These are phyloP conservation scores for Perilla frutescens DNA, from an alignment of 257 asterid genomes.

Conservation along the genomic window DNA sequence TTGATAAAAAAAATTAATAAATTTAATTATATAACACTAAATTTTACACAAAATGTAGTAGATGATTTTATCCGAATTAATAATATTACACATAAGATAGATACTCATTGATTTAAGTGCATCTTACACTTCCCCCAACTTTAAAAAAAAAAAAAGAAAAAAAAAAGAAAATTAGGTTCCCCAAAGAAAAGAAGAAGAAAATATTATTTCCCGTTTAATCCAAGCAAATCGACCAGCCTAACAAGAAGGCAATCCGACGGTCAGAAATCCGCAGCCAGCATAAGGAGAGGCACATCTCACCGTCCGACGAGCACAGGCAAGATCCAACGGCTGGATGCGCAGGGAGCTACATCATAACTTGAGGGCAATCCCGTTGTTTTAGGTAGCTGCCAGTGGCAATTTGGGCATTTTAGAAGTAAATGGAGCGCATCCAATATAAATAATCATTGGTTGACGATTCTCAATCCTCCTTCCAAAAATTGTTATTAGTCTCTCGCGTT, in stretches of 20 bases:
- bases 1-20: too few relatives aligned
- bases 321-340: constrained; percentile 46
- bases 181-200: too few relatives aligned
- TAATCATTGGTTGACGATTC: constrained; percentile 40
- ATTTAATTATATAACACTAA: too few relatives aligned
- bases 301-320: not conserved
- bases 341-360: constrained; percentile 1
- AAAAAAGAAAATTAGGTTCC: too few relatives aligned
- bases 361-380: constrained; percentile 42
- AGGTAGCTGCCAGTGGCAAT: constrained; percentile 31
- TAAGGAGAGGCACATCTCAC: not conserved
- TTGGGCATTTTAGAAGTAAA: constrained; percentile 20
- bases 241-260: constrained; percentile 21
- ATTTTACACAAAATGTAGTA: too few relatives aligned
- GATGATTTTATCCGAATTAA: too few relatives aligned
- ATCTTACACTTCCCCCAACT: too few relatives aligned
- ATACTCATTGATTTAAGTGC: too few relatives aligned
- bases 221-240: constrained; percentile 1
- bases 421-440: constrained; percentile 38
- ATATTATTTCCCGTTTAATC: not conserved
- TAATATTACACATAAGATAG: too few relatives aligned
- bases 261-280: not conserved
- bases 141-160: too few relatives aligned
- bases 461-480: constrained; percentile 37
- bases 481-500: constrained; percentile 37